Base-by-base conservation (phyloP, 371 early-diverging fungal genomes). In the Syncephalastrum racemosum region DNA sequence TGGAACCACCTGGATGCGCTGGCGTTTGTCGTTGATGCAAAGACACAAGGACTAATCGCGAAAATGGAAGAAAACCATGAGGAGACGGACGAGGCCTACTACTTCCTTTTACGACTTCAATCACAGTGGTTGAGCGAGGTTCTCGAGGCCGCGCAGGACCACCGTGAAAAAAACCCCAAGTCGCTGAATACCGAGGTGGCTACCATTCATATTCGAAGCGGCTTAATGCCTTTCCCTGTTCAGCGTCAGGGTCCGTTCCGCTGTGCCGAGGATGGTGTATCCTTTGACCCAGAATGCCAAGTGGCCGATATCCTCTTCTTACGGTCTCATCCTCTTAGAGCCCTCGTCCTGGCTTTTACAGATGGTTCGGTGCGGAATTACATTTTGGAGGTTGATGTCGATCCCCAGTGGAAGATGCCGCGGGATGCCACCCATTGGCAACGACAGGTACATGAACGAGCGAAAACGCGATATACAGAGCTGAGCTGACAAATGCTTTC, bases 191-290 rank as follows among this genome's bases (percentile, higher is more conserved):
- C 55, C 13, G 70, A 62, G 25, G 40, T 41, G 4, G 63, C 62
- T 31, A 49, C 41, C 4, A 48, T 77, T 16, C 54, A 48, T 20
- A 57, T 69, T 1, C 41, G 44, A 1, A 65, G 60, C 43, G 55
- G 57, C 23, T 41, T 53, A 0, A 58, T 64, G 7, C 52, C 50
- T 8, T 63, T 60, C 60, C 51, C 53, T 40, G 50, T 67, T 6
- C 62, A 63, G 23, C 61, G 70, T 36, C 79, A 79, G 41, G 79
- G 79, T 2, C 79, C 79, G 5, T 75, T 79, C 27, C 27, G 48
- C 8, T 25, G 36, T 12, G 55, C 66, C 25, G 59, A 53, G 20
- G 54, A 62, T 18, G 54, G 51, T 10, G 36, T 56, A 14, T 13
- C 31, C 10, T 39, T 47, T 8, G 15, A 23, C 3, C 13, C 22